A percentile compares a stretch with the other conserved stretches of the same genome.
These are phyloP conservation scores for Forsythia suspensa DNA, from an alignment of 257 asterid species.

Conservation along the genomic window DNA sequence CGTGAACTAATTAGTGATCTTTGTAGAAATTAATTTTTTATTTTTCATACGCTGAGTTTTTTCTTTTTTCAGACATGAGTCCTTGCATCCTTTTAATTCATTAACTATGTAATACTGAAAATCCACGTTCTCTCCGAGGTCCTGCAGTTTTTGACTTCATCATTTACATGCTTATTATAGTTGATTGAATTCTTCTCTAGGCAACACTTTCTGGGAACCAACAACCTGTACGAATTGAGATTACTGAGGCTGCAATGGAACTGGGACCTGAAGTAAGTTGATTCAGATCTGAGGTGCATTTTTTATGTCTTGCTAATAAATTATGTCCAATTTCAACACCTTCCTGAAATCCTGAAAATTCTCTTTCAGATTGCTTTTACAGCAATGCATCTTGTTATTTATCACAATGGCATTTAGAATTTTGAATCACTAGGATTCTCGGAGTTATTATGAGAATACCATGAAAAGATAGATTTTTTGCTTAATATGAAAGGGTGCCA, in stretches of 20 bases:
- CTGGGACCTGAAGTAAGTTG: constrained; percentile 80
- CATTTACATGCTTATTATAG: constrained; percentile 1
- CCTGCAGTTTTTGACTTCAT: background rate
- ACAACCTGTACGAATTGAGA: constrained; percentile 90
- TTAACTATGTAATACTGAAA: background rate
- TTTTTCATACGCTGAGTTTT: background rate
- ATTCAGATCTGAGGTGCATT: background rate
- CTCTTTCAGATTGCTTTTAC: background rate
- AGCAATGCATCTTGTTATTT: background rate
- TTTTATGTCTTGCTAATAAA: background rate
- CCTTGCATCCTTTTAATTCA: background rate
- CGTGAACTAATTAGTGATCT: background rate
- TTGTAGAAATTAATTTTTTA: background rate
- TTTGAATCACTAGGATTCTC: background rate
- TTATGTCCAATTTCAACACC: background rate
- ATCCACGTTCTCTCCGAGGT: background rate
- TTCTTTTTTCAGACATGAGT: background rate
- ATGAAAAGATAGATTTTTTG: background rate
- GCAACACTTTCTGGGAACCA: constrained; percentile 96
- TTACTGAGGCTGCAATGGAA: constrained; percentile 97
- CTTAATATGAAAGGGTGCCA: background rate
- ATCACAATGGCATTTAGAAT: background rate
- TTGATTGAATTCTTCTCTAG: constrained; percentile 38
- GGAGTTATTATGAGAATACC: background rate
- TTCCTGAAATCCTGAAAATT: background rate